phyloP scores from a whole-genome alignment of 116 monocot genomes.

The Phalaenopsis hybrid region DNA sequence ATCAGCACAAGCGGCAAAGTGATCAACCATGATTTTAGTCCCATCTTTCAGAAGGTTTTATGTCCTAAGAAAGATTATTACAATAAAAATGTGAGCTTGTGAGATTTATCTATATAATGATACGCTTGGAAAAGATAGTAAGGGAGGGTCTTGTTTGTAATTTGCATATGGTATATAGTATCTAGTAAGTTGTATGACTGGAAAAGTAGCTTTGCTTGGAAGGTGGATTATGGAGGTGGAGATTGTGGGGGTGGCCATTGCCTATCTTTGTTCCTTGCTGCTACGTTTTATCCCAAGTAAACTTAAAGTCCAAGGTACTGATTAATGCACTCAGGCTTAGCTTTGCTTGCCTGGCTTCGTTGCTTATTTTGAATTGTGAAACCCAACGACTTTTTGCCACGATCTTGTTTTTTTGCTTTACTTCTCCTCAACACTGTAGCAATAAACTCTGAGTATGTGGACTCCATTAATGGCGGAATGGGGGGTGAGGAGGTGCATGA shows the following conservation, averaged over 20 bases:
- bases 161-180: not conserved
- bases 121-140: not conserved
- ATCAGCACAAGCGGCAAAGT: not conserved
- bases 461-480: slow-evolving; percentile 2
- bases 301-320: slow-evolving; percentile 8
- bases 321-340: not conserved
- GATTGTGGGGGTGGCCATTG: slow-evolving; percentile 8
- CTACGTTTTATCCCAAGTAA: not conserved
- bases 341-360: not conserved
- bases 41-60: not conserved
- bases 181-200: not conserved
- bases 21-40: not conserved
- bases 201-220: slow-evolving; percentile 2
- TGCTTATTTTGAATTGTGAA: slow-evolving; percentile 3
- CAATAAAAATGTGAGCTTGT: not conserved
- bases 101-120: not conserved
- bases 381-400: not conserved
- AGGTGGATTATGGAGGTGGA: slow-evolving; percentile 10
- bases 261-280: not conserved
- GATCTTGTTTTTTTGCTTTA: slow-evolving; percentile 8
- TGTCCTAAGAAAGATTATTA: not conserved
- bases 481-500: not conserved
- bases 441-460: not conserved
- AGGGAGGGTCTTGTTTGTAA: not conserved
- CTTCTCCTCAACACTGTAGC: not conserved